These are phyloP conservation scores for Neurospora sp. DNA, from an alignment of 2,329 filamentous ascomycete genomes.

Conservation along the genomic window DNA sequence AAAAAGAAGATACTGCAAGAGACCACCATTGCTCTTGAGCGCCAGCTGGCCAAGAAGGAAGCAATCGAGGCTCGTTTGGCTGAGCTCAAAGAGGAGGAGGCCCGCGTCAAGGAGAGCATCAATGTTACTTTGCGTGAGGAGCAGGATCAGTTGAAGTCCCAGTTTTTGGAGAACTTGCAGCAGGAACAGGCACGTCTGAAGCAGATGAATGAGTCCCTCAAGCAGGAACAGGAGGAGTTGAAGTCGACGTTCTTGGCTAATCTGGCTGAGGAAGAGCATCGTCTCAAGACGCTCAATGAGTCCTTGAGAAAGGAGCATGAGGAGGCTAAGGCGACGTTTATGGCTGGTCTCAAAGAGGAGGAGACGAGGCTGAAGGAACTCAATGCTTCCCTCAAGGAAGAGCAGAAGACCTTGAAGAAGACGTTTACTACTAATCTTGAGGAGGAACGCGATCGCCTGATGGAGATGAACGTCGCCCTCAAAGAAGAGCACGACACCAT, in stretches of 20 bases:
- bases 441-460: constrained; percentile 13
- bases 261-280: constrained; percentile 18
- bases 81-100: constrained; percentile 15
- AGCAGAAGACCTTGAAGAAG: constrained; percentile 42
- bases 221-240: constrained; percentile 41
- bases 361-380: constrained; percentile 3
- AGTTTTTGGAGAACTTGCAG: constrained; percentile 33
- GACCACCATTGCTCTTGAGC: constrained; percentile 70
- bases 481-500: constrained; percentile 15
- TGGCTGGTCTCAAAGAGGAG: constrained; percentile 22
- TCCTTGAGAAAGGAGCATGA: constrained; percentile 12
- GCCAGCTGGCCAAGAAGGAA: constrained; percentile 24
- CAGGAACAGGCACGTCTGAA: constrained; percentile 44
- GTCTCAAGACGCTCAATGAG: constrained; percentile 11
- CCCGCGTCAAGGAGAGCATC: constrained; percentile 15
- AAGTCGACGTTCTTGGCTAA: constrained; percentile 42
- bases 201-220: constrained; percentile 25
- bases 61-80: constrained; percentile 13
- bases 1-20: constrained; percentile 73
- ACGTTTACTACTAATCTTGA: constrained; percentile 34
- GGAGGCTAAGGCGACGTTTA: constrained; percentile 18
- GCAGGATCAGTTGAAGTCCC: constrained; percentile 14
- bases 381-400: constrained; percentile 20
- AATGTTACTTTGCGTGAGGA: constrained; percentile 15
- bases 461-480: constrained; percentile 13